A percentile compares a stretch with the other conserved stretches of the same genome.
phyloP scores from a whole-genome alignment of 495 filamentous ascomycete species.

The Niebla homalea region DNA sequence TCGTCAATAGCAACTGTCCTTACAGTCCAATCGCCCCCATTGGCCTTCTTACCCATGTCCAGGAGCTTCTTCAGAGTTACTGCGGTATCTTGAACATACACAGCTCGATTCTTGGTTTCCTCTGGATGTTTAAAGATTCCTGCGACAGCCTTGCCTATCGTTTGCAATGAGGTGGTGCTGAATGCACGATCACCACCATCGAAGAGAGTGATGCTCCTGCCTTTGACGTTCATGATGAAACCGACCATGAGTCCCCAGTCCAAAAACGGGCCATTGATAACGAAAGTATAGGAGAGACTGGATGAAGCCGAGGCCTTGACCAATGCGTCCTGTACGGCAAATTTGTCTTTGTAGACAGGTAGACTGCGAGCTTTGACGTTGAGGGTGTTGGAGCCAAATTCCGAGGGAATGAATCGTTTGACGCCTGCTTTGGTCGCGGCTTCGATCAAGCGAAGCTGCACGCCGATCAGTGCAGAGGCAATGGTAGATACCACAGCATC shows the following conservation, averaged over 20 bases:
- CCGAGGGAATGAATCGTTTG: slow-evolving; percentile 38
- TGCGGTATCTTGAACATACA: slow-evolving; percentile 37
- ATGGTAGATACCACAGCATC: slow-evolving; percentile 47
- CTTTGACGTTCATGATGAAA: slow-evolving; percentile 28
- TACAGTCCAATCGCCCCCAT: slow-evolving; percentile 25
- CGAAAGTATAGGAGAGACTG: slow-evolving; percentile 37
- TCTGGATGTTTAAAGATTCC: slow-evolving; percentile 38
- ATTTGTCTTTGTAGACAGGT: slow-evolving; percentile 36
- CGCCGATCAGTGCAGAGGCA: slow-evolving; percentile 20
- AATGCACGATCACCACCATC: slow-evolving; percentile 42
- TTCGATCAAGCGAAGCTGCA: slow-evolving; percentile 40
- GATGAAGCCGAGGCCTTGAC: slow-evolving; percentile 26
- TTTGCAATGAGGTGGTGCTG: slow-evolving; percentile 33
- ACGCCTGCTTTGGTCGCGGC: slow-evolving; percentile 48
- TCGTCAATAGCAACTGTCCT: slow-evolving; percentile 24
- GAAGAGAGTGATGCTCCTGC: slow-evolving; percentile 32
- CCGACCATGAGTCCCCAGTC: slow-evolving; percentile 35
- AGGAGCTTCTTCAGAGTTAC: slow-evolving; percentile 45
- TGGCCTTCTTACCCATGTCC: slow-evolving; percentile 33
- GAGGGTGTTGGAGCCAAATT: slow-evolving; percentile 21
- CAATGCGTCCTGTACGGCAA: slow-evolving; percentile 35
- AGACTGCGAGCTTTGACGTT: slow-evolving; percentile 26
- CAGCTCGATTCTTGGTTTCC: slow-evolving; percentile 39
- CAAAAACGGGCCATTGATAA: slow-evolving; percentile 37
- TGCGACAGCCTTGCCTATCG: slow-evolving; percentile 36